Evolutionary conservation across 2,329 filamentous ascomycete species (phyloP).

Genomic region (Fusarium pseudocircinatum): DNA sequence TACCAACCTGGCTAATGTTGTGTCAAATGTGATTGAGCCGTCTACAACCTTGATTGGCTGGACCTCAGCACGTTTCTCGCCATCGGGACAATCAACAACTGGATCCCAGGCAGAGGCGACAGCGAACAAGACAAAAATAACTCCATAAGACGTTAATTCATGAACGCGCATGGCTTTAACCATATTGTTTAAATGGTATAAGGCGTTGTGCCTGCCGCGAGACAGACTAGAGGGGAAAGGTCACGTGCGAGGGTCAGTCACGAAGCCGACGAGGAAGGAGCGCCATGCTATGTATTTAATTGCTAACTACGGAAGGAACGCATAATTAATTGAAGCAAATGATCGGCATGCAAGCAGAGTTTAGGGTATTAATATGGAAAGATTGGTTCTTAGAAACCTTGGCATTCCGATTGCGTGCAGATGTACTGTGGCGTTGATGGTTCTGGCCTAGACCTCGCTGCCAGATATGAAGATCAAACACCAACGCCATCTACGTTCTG

Average conservation of each 20-base stretch:
- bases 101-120: neutral
- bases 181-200: neutral
- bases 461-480: neutral
- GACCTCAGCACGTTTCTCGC: neutral
- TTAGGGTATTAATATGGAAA: neutral
- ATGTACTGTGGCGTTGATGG: neutral
- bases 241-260: neutral
- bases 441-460: neutral
- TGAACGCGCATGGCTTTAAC: neutral
- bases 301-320: neutral
- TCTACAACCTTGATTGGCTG: conserved; percentile 10
- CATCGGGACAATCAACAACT: neutral
- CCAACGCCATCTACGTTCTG: neutral
- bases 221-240: neutral
- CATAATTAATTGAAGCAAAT: accelerated
- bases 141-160: neutral
- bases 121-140: neutral
- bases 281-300: neutral
- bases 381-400: neutral
- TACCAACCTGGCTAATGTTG: neutral
- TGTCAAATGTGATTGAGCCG: conserved; percentile 6
- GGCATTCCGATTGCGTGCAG: neutral
- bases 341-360: neutral
- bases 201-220: neutral
- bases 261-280: neutral